Evolutionary conservation across 139 green algal genomes (phyloP), one percentile per base, ranked within the genome.

Genomic region (Chlorella sp.): DNA sequence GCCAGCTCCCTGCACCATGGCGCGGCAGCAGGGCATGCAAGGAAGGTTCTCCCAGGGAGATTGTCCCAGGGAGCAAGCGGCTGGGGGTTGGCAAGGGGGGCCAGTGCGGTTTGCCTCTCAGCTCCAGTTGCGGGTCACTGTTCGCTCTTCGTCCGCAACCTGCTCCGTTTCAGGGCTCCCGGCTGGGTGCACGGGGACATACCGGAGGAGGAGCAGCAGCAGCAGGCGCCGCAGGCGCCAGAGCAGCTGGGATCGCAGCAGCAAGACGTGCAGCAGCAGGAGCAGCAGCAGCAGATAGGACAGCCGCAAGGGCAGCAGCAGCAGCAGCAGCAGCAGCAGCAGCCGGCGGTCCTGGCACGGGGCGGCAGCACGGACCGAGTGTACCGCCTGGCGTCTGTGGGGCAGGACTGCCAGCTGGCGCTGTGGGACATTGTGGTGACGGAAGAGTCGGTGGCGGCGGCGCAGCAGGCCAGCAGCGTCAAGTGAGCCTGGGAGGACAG

Each of bases 381-480:
- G 2, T 98, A 98, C 85, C 90, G 94, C 24, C 82, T 98, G 20
- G 95, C 85, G 30, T 94, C 89, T 1, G 92, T 94, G 34, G 95
- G 92, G 1, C 95, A 98, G 87, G 96, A 98, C 89, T 92, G 91
- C 44, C 86, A 90, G 64, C 78, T 98, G 81, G 90, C 93, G 72
- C 86, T 98, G 58, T 98, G 95, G 96, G 96, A 98, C 76, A 54
- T 98, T 34, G 88, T 85, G 13, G 76, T 94, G 26, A 81, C 90
- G 34, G 90, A 92, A 32, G 90, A 93, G 48, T 22, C 68, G 68
- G 73, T 83, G 80, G 74, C 78, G 67, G 81, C 74, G 46, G 73
- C 44, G n/a, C 48, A 58, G 46, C 73, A 75, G 75, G 79, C 62
- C 36, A 83, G 76, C 76, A 82, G 77, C 60, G 77, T 64, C 26